Percentiles rank a stretch among this genome's conserved stretches.
These are phyloP conservation scores for Solanum infundibuliforme DNA, from an alignment of 257 asterid genomes.

Conservation along the genomic window DNA sequence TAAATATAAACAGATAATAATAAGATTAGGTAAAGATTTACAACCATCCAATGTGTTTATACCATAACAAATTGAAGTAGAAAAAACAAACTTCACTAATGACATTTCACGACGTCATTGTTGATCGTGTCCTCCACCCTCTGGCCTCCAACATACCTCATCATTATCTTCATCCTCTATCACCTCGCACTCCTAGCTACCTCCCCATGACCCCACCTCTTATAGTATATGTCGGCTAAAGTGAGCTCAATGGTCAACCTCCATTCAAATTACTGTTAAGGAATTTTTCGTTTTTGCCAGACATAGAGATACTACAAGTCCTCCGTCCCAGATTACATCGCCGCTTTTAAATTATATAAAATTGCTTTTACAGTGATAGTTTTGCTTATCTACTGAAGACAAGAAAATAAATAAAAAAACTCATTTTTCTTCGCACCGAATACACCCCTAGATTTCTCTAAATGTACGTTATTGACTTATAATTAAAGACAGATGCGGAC, in stretches of 20 bases:
- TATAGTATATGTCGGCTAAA: not conserved
- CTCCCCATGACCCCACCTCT: not conserved
- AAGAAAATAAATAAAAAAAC: not conserved
- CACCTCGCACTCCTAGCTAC: not conserved
- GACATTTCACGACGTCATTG: not conserved
- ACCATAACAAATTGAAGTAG: not conserved
- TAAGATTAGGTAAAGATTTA: not conserved
- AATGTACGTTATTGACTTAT: not conserved
- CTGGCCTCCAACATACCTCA: not conserved
- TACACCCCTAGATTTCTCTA: not conserved
- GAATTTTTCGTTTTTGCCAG: not conserved
- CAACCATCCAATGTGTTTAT: not conserved
- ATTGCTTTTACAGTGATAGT: rapidly evolving
- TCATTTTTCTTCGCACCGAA: not conserved
- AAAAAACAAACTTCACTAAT: not conserved
- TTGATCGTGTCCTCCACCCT: not conserved
- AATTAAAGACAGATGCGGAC: not conserved
- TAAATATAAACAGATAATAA: not conserved
- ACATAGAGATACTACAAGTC: too few species aligned
- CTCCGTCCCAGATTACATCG: not conserved
- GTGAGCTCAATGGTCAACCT: not conserved
- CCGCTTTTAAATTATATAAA: not conserved
- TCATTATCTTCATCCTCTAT: not conserved
- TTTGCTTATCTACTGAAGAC: not conserved
- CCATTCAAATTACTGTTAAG: not conserved